phyloP scores from a whole-genome alignment of 225 moss, liverwort and hornwort species.

The Climacium dendroides region DNA sequence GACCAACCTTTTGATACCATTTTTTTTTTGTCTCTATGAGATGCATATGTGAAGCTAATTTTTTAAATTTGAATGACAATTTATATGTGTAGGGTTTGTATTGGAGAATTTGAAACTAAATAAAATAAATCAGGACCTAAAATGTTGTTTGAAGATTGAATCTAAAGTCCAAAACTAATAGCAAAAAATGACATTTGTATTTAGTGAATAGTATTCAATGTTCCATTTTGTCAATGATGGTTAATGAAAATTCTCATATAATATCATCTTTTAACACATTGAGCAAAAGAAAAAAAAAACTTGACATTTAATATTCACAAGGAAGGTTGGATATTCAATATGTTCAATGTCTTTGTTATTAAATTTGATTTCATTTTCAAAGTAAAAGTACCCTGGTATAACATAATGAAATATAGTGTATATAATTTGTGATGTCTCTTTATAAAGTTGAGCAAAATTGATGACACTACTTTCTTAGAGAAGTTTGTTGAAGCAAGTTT shows the following conservation, averaged over 20 bases:
- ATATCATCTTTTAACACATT: neutral
- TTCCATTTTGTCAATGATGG: neutral
- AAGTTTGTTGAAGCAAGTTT: neutral
- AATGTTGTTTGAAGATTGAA: neutral
- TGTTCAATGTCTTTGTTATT: neutral
- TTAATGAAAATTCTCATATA: too few species aligned
- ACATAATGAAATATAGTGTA: neutral
- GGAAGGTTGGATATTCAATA: neutral
- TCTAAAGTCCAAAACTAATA: neutral
- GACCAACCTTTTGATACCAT: neutral
- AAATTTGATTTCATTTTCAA: neutral
- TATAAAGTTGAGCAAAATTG: neutral
- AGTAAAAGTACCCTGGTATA: too few species aligned
- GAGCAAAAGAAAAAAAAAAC: neutral
- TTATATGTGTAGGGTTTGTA: rapidly evolving
- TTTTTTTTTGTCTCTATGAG: rapidly evolving
- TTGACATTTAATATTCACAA: neutral
- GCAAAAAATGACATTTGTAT: neutral
- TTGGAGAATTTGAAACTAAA: neutral
- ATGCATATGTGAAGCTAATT: too few species aligned
- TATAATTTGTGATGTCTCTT: too few species aligned
- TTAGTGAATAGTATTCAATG: too few species aligned
- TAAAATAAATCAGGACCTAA: rapidly evolving
- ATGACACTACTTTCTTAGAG: too few species aligned
- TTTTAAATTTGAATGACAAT: neutral